Evolutionary conservation across 352 stramenopile species (phyloP), one percentile per base, ranked within the genome.

Genomic region (Globisporangium solare): DNA sequence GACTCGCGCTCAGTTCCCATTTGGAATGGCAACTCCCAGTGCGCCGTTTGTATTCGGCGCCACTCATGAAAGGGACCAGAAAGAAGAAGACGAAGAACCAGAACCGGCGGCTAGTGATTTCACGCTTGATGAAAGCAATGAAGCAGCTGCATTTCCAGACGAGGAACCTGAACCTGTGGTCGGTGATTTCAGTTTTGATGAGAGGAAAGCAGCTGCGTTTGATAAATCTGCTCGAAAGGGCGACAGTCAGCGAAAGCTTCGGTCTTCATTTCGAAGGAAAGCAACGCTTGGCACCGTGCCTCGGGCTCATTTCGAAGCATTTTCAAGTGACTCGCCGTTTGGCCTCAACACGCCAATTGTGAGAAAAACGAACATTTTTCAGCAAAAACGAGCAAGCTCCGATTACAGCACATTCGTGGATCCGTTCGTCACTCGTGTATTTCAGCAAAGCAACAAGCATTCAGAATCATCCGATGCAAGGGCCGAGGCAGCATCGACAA

Each of bases 361-460:
- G 13, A 42, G 18, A 14, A 47, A 32, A 35, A 63, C 56, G 22
- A 63, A 51, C 47, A 70, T 74, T 48, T 76, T 70, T 43, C 58
- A 70, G 51, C 60, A 68, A 20, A 41, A 68, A 39, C 56, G 67
- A 35, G 53, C 37, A 42, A 56, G 58, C 18, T 60, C 63, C 52
- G 63, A 57, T 32, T 57, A 60, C n/a, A 74, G 54, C 22, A 57
- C 73, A 13, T 64, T 70, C 2, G 74, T 68, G 11, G 68, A 88
- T 63, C 74, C 66, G 8, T 83, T 83, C 51, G 73, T 68, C 48
- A 83, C 54, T 8, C 71, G 67, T 11, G 65, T 72, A 5, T 87
- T 77, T 49, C 60, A 67, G 10, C 56, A 63, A 35, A 7, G 54
- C 51, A 45, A 20, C 27, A 35, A 35, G 27, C 27, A 35, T 10